Percentiles rank a stretch among this genome's conserved stretches.
phyloP scores from a whole-genome alignment of 257 asterid genomes.

The Craterostigma plantagineum region DNA sequence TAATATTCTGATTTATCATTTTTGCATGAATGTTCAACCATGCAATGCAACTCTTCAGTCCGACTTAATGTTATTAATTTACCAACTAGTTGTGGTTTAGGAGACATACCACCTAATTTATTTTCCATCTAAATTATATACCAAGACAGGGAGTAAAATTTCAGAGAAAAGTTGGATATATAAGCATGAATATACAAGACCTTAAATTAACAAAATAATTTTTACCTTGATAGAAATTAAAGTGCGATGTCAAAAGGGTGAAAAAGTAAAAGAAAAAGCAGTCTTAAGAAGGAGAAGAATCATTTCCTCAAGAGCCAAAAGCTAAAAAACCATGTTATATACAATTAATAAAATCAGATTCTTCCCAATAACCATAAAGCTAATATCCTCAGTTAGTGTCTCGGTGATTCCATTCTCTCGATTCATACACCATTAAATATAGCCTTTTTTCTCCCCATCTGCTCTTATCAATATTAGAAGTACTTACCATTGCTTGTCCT shows the following conservation, averaged over 20 bases:
- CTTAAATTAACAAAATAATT: too few relatives aligned
- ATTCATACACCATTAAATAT: slow-evolving; percentile 21
- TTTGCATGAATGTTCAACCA: too few relatives aligned
- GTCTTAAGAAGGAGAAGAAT: slow-evolving; percentile 32
- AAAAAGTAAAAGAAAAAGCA: neutral
- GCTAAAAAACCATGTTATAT: slow-evolving; percentile 4
- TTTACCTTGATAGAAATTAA: too few relatives aligned
- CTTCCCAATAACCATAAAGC: slow-evolving; percentile 22
- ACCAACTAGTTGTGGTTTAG: too few relatives aligned
- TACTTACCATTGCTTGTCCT: slow-evolving; percentile 6
- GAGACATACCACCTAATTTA: too few relatives aligned
- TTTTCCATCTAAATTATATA: too few relatives aligned
- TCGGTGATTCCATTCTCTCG: slow-evolving; percentile 26
- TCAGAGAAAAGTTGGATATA: too few relatives aligned
- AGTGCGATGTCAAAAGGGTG: neutral
- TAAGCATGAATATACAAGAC: too few relatives aligned
- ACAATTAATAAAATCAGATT: slow-evolving; percentile 20
- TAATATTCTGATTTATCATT: too few relatives aligned
- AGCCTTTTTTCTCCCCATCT: slow-evolving; percentile 36
- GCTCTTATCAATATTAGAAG: slow-evolving; percentile 32
- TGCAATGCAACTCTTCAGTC: too few relatives aligned
- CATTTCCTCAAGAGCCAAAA: slow-evolving; percentile 11
- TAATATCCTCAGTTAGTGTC: slow-evolving; percentile 31
- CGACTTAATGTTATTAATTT: too few relatives aligned
- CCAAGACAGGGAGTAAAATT: too few relatives aligned